A percentile compares a stretch with the other conserved stretches of the same genome.
Evolutionary conservation across 2,329 filamentous ascomycete genomes (phyloP).

Genomic region (Exophiala alcalophila): DNA sequence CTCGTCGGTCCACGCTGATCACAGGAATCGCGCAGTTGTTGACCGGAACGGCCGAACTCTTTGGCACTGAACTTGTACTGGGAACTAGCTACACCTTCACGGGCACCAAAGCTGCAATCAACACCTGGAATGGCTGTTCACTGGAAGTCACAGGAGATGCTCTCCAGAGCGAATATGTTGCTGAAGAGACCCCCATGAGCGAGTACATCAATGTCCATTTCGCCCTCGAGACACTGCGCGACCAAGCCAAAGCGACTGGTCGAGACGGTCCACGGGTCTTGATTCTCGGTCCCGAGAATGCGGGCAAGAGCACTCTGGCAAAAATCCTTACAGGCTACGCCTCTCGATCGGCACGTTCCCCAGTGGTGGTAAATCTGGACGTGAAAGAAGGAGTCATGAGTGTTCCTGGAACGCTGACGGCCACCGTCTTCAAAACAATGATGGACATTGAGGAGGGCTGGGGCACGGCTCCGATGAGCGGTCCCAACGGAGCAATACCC

Average conservation of each 20-base stretch:
- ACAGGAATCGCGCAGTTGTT: conserved; percentile 54
- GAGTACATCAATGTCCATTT: conserved; percentile 84
- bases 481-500: conserved; percentile 73
- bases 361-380: conserved; percentile 80
- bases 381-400: conserved; percentile 75
- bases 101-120: conserved; percentile 80
- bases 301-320: conserved; percentile 79
- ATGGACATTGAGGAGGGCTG: conserved; percentile 87
- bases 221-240: conserved; percentile 71
- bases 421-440: conserved; percentile 80
- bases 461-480: conserved; percentile 86
- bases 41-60: conserved; percentile 83
- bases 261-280: conserved; percentile 74
- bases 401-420: conserved; percentile 77
- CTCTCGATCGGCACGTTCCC: conserved; percentile 68
- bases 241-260: conserved; percentile 52
- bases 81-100: conserved; percentile 77
- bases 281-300: conserved; percentile 71
- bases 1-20: not conserved
- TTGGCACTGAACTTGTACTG: conserved; percentile 86
- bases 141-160: conserved; percentile 69
- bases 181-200: conserved; percentile 77
- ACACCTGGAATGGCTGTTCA: conserved; percentile 87
- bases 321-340: conserved; percentile 78
- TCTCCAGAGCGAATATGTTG: conserved; percentile 63